Evolutionary conservation across 2,329 filamentous ascomycete species (phyloP), one percentile per base, ranked within the genome.

Genomic region (Alternaria conjuncta): DNA sequence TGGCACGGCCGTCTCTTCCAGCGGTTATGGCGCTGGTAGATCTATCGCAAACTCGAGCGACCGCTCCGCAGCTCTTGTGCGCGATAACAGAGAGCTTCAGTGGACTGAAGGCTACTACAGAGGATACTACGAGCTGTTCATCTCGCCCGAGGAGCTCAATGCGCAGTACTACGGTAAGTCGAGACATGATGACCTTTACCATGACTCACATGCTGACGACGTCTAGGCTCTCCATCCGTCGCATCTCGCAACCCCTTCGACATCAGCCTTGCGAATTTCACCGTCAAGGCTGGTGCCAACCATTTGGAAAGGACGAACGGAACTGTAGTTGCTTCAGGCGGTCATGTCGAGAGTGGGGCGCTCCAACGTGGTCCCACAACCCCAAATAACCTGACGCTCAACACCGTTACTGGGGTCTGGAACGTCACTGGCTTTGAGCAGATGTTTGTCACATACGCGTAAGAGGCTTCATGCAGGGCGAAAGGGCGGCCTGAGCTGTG

Each of bases 61-160:
- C 84, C 83, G 12, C 81, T 88, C 57, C 20, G 64, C 64, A 18
- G 65, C 68, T 3, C 54, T 74, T 3, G 68, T 78, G 3, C 73
- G 74, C 49, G 79, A 84, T 36, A 92, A 91, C 73, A 79, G 81
- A 2, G 88, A 90, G 75, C 80, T 93, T 58, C 88, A 91, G 71
- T 93, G 90, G 90, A 86, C 88, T 65, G 90, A 92, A 65, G 80
- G 88, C 1, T 92, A 90, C 76, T 93, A 92, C 77, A 83, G 90
- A 18, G 91, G 90, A 1, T 93, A 93, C 78, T 92, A 88, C 65
- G 85, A 90, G 72, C 80, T 92, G 53, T 83, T 85, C 45, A 81
- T 91, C 51, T 65, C 65, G 0, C 83, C 86, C 11, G 82, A 88
- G 11, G 79, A 84, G 56, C 82, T 90, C 8, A 81, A 85, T 18